Percentiles rank a stretch among this genome's conserved stretches.
These are phyloP conservation scores for Teratosphaeria destructans DNA, from an alignment of 2,329 filamentous ascomycete genomes.

Conservation along the genomic window DNA sequence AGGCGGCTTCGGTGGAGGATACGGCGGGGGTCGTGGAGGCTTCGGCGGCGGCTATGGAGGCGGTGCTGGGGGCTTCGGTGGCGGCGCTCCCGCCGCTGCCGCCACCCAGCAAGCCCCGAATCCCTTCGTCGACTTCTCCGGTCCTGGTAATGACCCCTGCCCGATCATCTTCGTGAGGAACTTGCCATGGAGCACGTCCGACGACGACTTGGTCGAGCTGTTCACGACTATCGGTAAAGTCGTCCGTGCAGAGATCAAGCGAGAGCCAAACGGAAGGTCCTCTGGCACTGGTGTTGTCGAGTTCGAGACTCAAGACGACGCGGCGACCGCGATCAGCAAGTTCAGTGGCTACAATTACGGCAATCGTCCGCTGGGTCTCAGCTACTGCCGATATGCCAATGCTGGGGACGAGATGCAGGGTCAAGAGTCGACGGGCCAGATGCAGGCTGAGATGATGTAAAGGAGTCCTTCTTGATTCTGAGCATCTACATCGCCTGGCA, in stretches of 20 bases:
- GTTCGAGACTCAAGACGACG: slow-evolving; percentile 72
- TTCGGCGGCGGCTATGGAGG: slow-evolving; percentile 22
- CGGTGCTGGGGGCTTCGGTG: slow-evolving; percentile 16
- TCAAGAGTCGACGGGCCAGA: slow-evolving; percentile 57
- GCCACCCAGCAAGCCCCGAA: slow-evolving; percentile 58
- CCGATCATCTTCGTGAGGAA: slow-evolving; percentile 93
- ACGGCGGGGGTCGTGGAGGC: slow-evolving; percentile 34
- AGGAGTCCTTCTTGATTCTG: neutral
- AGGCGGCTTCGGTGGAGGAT: slow-evolving; percentile 47
- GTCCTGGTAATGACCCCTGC: slow-evolving; percentile 71
- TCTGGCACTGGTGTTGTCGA: slow-evolving; percentile 93
- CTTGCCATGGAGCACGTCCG: slow-evolving; percentile 96
- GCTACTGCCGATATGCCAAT: slow-evolving; percentile 86
- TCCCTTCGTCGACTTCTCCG: slow-evolving; percentile 87
- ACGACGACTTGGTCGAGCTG: slow-evolving; percentile 90
- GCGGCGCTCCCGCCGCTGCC: slow-evolving; percentile 38
- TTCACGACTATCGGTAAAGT: slow-evolving; percentile 98
- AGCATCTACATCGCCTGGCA: neutral
- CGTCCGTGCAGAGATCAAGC: slow-evolving; percentile 97
- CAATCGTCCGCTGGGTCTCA: slow-evolving; percentile 82
- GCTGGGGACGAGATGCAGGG: slow-evolving; percentile 67
- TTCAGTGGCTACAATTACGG: slow-evolving; percentile 98
- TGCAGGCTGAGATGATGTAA: slow-evolving; percentile 98
- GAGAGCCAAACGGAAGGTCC: slow-evolving; percentile 91
- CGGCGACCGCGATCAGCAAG: slow-evolving; percentile 89